Percentiles rank a stretch among this genome's conserved stretches.
Evolutionary conservation across 768 basidiomycete species (phyloP).

Genomic region (Boletus barrowsii): DNA sequence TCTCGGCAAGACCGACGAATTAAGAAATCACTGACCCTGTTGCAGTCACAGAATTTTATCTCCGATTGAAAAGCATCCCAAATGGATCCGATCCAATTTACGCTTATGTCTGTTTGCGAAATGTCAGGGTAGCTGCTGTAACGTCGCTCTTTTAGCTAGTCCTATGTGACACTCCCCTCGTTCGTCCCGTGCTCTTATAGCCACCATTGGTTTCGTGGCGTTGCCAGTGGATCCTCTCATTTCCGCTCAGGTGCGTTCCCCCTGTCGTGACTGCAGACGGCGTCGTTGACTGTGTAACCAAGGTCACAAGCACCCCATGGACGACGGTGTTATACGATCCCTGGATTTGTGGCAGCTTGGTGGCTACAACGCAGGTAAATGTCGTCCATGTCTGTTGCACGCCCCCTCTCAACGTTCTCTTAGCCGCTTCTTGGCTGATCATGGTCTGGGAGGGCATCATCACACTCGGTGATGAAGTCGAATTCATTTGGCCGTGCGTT

Average conservation of each 20-base stretch:
- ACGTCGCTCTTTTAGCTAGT: no score
- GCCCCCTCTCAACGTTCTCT: not conserved
- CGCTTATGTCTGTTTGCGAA: no score
- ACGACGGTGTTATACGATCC: not conserved
- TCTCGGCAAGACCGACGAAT: no score
- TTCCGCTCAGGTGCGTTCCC: not conserved
- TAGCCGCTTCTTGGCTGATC: slow-evolving; percentile 10
- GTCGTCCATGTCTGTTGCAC: not conserved
- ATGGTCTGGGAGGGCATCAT: slow-evolving; percentile 22
- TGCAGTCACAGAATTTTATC: not conserved
- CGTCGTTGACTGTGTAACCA: no score
- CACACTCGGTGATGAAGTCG: slow-evolving; percentile 16
- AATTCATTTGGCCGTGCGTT: slow-evolving; percentile 26
- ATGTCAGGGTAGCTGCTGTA: no score
- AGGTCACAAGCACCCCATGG: slow-evolving; percentile 4
- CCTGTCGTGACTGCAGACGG: no score
- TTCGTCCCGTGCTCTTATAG: not conserved
- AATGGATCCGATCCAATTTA: no score
- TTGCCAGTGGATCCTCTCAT: not conserved
- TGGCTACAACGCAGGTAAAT: slow-evolving; percentile 9
- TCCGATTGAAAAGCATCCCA: not conserved
- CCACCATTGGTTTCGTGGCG: not conserved
- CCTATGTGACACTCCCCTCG: not conserved
- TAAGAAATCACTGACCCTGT: no score
- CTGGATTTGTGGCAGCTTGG: not conserved